Evolutionary conservation across 164 flowering plant species (phyloP).

Genomic region (Brasenia schreberi): DNA sequence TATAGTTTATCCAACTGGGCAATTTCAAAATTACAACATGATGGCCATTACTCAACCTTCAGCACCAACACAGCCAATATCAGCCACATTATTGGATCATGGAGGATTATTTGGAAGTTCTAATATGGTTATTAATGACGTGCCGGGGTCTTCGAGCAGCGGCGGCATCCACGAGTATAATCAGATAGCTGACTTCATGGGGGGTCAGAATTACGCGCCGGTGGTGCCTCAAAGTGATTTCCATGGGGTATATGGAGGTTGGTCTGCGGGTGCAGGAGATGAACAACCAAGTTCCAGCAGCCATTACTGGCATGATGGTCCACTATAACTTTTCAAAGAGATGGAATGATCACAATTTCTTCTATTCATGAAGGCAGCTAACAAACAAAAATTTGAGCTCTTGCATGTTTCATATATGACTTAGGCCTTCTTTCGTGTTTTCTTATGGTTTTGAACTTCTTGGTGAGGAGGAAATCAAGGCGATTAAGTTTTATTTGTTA

Average conservation of each 20-base stretch:
- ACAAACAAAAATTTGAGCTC: no score
- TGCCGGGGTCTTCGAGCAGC: not conserved
- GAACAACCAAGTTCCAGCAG: no score
- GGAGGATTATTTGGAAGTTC: not conserved
- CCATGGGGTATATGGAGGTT: not conserved
- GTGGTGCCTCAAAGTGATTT: not conserved
- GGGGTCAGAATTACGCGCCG: not conserved
- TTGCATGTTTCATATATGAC: no score
- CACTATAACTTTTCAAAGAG: no score
- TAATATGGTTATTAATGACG: not conserved
- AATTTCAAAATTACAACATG: not conserved
- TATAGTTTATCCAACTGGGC: not conserved
- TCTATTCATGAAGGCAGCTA: no score
- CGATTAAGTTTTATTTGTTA: no score
- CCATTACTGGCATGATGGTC: no score
- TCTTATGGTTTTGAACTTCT: no score
- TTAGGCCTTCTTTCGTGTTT: no score
- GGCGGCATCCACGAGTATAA: not conserved
- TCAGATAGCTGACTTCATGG: not conserved
- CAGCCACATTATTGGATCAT: not conserved
- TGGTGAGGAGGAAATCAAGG: no score
- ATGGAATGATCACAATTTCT: no score
- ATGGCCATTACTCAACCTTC: not conserved
- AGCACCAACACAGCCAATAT: not conserved
- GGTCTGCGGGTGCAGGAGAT: not conserved